Base-by-base conservation (phyloP, 306 rosid species). In the Sindora glabra region DNA sequence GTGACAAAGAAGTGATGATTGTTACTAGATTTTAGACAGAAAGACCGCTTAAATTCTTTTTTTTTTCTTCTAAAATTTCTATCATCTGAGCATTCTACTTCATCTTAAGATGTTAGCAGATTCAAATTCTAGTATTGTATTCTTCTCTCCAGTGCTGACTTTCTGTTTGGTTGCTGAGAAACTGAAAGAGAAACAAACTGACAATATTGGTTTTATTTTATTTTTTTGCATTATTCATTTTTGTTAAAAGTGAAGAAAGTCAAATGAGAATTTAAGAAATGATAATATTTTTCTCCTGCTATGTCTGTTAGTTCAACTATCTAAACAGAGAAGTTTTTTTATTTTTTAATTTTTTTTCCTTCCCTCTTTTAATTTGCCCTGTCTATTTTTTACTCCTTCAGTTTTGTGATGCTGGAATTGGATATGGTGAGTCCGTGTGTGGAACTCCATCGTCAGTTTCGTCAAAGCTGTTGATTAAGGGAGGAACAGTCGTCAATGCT, bases 401-500 rank as follows among this genome's bases (percentile, higher is more conserved):
- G 98, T 83, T 85, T 64, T 88, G 92, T 65, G 87, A 81, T 29
- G 84, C 90, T 66, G 95, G 86, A 45, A 30, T 70, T 22, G 84
- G 77, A 64, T 67, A 62, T 26, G 88, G 67, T 10, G 85, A 66
- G 13, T 69, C 87, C 10, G 6, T 56, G 0, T 81, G 87, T 40
- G 85, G 78, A 40, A 17, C 30, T 44, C 21, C 83, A 2, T 30
- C 81, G 5, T 29, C 68, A 2, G 65, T 70, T n/a, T 41, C 72
- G 10, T 60, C 87, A 11, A 84, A 81, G 79, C 48, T 91, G 65
- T 65, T 91, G 82, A 85, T 91, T 38, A 91, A 81, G 64, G 95
- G 95, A 2, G 96, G 95, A 16, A 76, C 73, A 3, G 92, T 91
- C 8, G 95, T 85, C 23, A 91, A 91, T 69, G 95, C 96, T 69